phyloP scores from a whole-genome alignment of 371 early-diverging fungal species.

The Phascolomyces articulosus region DNA sequence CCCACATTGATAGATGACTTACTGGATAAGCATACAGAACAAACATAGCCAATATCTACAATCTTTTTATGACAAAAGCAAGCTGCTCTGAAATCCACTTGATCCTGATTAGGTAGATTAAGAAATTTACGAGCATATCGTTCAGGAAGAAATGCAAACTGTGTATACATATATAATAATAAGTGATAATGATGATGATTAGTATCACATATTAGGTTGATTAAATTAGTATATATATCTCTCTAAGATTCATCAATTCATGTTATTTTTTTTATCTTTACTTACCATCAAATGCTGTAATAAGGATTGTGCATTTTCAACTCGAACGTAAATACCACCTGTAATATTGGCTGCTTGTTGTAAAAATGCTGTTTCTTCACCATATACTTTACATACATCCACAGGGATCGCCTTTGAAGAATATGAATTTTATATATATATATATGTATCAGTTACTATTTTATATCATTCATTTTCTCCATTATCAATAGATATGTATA shows the following conservation, averaged over 20 bases:
- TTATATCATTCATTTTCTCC: neutral
- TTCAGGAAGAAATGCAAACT: slow-evolving; percentile 77
- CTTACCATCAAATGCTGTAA: slow-evolving; percentile 85
- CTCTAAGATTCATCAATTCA: too few species aligned
- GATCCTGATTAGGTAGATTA: slow-evolving; percentile 74
- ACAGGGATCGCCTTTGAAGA: slow-evolving; percentile 72
- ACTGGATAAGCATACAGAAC: slow-evolving; percentile 97
- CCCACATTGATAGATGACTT: too few species aligned
- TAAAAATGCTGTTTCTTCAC: slow-evolving; percentile 83
- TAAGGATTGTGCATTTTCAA: slow-evolving; percentile 68
- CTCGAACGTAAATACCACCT: slow-evolving; percentile 78
- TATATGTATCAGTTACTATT: too few species aligned
- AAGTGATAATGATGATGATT: too few species aligned
- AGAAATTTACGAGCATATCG: slow-evolving; percentile 71
- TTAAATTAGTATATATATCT: too few species aligned
- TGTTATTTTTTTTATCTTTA: too few species aligned
- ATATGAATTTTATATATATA: neutral
- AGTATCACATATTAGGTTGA: too few species aligned
- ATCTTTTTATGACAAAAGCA: slow-evolving; percentile 96
- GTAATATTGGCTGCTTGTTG: slow-evolving; percentile 94
- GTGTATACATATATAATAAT: neutral
- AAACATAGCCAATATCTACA: slow-evolving; percentile 92
- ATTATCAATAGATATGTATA: neutral
- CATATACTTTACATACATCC: slow-evolving; percentile 86
- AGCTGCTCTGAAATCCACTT: slow-evolving; percentile 93